Conservation (phyloP, 1,139 yeast genomes). For the Taphrina wiesneri region DNA sequence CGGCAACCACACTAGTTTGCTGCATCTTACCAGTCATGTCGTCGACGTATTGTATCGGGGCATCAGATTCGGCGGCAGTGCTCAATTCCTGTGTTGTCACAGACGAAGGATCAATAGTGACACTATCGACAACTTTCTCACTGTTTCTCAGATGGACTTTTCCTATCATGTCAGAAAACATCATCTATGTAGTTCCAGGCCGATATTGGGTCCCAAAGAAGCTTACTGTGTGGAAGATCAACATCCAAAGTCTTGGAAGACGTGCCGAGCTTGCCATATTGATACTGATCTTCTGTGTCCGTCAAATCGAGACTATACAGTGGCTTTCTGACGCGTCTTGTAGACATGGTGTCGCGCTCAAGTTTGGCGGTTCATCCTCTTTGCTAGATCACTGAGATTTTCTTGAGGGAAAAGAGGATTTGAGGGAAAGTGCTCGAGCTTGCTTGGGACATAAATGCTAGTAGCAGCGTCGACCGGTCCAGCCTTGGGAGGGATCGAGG, state of each 20-base stretch:
- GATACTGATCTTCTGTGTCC: background rate
- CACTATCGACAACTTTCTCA: background rate
- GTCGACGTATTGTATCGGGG: no score
- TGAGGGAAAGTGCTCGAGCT: no score
- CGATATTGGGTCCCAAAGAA: background rate
- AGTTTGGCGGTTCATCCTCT: no score
- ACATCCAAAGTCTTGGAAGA: background rate
- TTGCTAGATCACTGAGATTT: no score
- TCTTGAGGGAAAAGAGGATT: no score
- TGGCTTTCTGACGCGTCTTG: background rate
- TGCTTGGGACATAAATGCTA: no score
- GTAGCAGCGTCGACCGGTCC: no score
- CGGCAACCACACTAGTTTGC: no score
- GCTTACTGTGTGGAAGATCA: background rate
- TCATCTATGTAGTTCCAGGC: background rate
- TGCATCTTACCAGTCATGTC: no score
- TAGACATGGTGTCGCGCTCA: background rate
- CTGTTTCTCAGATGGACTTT: background rate
- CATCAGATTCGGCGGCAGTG: no score
- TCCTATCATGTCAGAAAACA: background rate
- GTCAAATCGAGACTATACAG: background rate
- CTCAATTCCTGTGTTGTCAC: background rate
- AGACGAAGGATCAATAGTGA: background rate
- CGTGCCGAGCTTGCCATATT: background rate
- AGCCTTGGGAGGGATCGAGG: no score